Evolutionary conservation across 2,329 filamentous ascomycete species (phyloP).

Genomic region (Aspergillus aculeatinus): DNA sequence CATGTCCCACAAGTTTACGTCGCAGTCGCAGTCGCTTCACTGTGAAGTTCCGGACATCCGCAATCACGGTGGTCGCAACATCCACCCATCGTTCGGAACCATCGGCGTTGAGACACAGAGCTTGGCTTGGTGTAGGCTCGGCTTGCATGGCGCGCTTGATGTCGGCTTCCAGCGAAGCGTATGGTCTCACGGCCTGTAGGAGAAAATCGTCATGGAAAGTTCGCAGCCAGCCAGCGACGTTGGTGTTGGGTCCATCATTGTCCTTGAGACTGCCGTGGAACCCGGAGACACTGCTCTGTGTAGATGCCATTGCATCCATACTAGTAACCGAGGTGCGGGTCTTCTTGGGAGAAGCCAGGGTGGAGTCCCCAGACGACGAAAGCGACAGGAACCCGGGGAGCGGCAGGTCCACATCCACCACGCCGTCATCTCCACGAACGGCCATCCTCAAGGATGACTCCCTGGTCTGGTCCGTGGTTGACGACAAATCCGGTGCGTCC

Average conservation of each 20-base stretch:
- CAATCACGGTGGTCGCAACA: conserved; percentile 57
- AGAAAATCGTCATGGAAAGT: conserved; percentile 60
- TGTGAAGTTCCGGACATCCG: conserved; percentile 54
- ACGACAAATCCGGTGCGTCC: conserved; percentile 29
- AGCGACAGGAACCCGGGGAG: conserved; percentile 53
- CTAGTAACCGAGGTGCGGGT: conserved; percentile 52
- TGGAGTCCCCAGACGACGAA: conserved; percentile 47
- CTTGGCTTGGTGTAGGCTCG: conserved; percentile 48
- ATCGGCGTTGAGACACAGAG: conserved; percentile 35
- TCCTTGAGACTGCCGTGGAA: conserved; percentile 33
- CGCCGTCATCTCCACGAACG: conserved; percentile 58
- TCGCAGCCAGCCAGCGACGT: conserved; percentile 59
- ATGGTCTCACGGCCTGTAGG: conserved; percentile 58
- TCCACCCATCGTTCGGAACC: conserved; percentile 53
- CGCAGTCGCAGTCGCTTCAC: conserved; percentile 57
- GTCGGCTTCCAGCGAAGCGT: conserved; percentile 52
- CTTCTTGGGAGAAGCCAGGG: conserved; percentile 44
- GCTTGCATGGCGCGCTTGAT: conserved; percentile 58
- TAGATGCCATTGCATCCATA: conserved; percentile 50
- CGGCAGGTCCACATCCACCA: conserved; percentile 61
- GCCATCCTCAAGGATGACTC: conserved; percentile 54
- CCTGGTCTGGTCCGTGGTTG: conserved; percentile 32
- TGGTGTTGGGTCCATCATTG: conserved; percentile 50
- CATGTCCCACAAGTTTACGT: conserved; percentile 41
- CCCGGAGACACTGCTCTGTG: conserved; percentile 42